Evolutionary conservation across 345 rosid species (phyloP).

Genomic region (Linum lewisii): DNA sequence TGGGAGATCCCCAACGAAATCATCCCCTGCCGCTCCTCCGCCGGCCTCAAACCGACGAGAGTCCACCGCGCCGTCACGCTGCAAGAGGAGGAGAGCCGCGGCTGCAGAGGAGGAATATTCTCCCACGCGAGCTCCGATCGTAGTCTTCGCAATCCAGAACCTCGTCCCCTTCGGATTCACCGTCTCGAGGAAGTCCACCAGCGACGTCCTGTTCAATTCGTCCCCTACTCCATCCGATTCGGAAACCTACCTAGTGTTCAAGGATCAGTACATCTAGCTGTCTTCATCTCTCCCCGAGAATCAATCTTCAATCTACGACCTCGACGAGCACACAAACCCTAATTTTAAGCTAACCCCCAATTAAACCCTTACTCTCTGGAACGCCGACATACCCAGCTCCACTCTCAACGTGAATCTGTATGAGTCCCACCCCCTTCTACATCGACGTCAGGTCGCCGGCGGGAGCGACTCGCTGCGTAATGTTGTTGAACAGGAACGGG

Average conservation of each 20-base stretch:
- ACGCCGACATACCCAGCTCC: neutral
- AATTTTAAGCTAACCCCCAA: neutral
- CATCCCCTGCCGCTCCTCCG: slow-evolving; percentile 33
- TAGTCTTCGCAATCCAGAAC: slow-evolving; percentile 44
- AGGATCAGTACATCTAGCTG: neutral
- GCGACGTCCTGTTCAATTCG: slow-evolving; percentile 52
- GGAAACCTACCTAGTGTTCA: slow-evolving; percentile 33
- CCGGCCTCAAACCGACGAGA: neutral
- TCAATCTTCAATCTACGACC: neutral
- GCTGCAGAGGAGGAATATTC: too few species aligned
- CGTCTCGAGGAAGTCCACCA: slow-evolving; percentile 44
- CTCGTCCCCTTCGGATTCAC: slow-evolving; percentile 54
- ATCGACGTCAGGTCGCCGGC: slow-evolving; percentile 47
- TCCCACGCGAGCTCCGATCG: slow-evolving; percentile 37
- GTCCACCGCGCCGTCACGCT: neutral
- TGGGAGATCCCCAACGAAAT: slow-evolving; percentile 25
- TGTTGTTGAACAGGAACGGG: slow-evolving; percentile 60
- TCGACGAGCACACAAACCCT: neutral
- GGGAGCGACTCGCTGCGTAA: slow-evolving; percentile 50
- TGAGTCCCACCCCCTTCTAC: slow-evolving; percentile 20
- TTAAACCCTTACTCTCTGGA: neutral
- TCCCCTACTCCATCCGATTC: slow-evolving; percentile 26
- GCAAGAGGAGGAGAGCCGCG: slow-evolving; percentile 2
- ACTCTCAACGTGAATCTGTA: neutral
- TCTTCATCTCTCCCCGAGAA: neutral